Evolutionary conservation across 768 basidiomycete genomes (phyloP), one percentile per base, ranked within the genome.

Genomic region (Trametes sanguinea): DNA sequence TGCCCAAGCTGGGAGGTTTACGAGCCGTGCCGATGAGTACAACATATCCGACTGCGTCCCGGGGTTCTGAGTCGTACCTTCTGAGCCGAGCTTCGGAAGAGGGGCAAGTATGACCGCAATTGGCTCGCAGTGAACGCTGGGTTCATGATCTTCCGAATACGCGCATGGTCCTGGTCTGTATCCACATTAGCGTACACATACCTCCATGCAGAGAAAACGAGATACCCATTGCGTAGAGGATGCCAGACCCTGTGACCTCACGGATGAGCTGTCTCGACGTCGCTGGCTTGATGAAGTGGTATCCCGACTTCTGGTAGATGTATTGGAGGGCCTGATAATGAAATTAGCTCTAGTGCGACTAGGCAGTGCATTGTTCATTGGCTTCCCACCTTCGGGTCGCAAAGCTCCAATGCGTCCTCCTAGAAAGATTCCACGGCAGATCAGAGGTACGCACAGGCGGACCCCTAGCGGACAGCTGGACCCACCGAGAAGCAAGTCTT

Each of bases 281-380:
- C 4, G 8, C 46, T 40, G 53, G 22, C 66, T 84, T 70, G 17
- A 56, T 54, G 57, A 68, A 74, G 48, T 65, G 66, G 44, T 72
- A 73, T 39, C 70, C 68, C 0, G 72, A 68, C 37, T 66, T 68
- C 33, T 74, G 68, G 13, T 70, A 65, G 44, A 72, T 68, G 56
- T 71, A 66, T 57, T 74, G 73, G 10, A 73, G 53, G 0, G 71
- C 72, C 63, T 73, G 42, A 32, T 14, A 6, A 35, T 9, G 22
- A 17, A 47, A 57, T 47, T 44, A 27, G 45, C 45, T 55, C 22
- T 6, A 17, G n/a, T 40, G 27, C 17, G 52, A 22, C 22, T 22
- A 22, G 22, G 22, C 22, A 22, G 22, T 22, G 22, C 22, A 22
- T 22, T 22, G 22, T 22, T 22, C 1, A 22, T 22, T 22, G 42